Evolutionary conservation across 371 early-diverging fungal species (phyloP), one percentile per base, ranked within the genome.

Genomic region (Mucor irregularis): DNA sequence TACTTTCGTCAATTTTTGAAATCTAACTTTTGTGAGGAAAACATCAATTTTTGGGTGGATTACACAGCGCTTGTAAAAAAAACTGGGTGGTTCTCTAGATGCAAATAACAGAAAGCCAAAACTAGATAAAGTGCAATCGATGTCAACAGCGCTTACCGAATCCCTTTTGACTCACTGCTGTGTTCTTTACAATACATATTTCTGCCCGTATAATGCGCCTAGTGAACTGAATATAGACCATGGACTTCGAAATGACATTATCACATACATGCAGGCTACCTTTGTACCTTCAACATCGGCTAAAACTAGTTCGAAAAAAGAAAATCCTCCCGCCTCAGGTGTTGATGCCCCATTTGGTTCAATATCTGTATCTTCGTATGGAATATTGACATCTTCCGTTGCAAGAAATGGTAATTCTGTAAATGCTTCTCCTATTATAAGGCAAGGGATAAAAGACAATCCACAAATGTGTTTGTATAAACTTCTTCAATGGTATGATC

Each of bases 1-100:
- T 68, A 83, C 28, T 87, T 87, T 63, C 78, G 83, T 29, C 71
- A 71, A 17, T 87, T 80, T 53, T 64, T 86, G 29, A 77, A 76
- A n/a, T 75, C 77, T 24, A 81, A 80, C 49, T 83, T 83, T 38
- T 85, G 85, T 52, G 83, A 82, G 51, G 88, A 87, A 51, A 87
- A 85, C 40, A 64, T 83, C 37, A 67, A 78, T 21, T 87, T 87
- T 34, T 79, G 78, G 72, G 58, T 77, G 4, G 88, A 88, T 53
- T 71, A 70, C 52, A 58, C 52, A 37, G 47, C 65, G 6, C 40
- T 80, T 29, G 49, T 71, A 14, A 64, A 65, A 50, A 65, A 66
- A 42, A 22, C n/a, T 51, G 24, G 48, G 46, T 22, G 51, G 40
- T 19, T 49, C 51, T 13, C n/a, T 30, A 40, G 54, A 45, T 16